Conservation (phyloP, 2,329 filamentous ascomycete genomes). For the Sphaerostilbella broomeana region DNA sequence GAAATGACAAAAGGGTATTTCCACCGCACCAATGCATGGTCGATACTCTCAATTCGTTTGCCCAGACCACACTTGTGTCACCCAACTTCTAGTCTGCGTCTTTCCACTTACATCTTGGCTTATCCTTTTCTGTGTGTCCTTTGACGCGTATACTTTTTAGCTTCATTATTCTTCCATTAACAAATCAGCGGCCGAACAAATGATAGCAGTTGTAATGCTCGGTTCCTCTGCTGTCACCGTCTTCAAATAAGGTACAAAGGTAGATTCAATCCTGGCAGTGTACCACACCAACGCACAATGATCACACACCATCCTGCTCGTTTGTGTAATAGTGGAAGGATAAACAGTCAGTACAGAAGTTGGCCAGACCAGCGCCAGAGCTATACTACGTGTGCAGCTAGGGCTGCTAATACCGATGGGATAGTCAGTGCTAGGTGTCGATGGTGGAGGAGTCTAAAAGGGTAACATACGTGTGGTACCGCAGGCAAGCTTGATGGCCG, state of each 20-base stretch:
- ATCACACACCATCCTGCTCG: neutral
- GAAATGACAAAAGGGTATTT: no score
- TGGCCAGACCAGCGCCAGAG: neutral
- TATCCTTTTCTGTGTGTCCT: no score
- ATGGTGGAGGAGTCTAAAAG: no score
- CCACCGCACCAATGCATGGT: no score
- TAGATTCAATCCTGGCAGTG: neutral
- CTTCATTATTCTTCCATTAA: no score
- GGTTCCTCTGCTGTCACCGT: neutral
- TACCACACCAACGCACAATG: conserved; percentile 1
- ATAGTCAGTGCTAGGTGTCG: neutral
- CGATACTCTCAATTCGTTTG: no score
- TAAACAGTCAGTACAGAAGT: neutral
- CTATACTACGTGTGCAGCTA: neutral
- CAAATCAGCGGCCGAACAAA: neutral
- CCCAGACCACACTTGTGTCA: no score
- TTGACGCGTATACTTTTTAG: no score
- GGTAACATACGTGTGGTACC: neutral
- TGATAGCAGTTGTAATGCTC: neutral
- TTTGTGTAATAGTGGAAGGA: conserved; percentile 1
- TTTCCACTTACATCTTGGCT: no score
- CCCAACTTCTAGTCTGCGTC: no score
- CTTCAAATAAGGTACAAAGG: neutral
- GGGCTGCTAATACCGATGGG: neutral
- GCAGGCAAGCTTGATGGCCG: conserved; percentile 15